These are phyloP conservation scores for Dactylellina parvicollis DNA, from an alignment of 2,329 filamentous ascomycete species.

Conservation along the genomic window DNA sequence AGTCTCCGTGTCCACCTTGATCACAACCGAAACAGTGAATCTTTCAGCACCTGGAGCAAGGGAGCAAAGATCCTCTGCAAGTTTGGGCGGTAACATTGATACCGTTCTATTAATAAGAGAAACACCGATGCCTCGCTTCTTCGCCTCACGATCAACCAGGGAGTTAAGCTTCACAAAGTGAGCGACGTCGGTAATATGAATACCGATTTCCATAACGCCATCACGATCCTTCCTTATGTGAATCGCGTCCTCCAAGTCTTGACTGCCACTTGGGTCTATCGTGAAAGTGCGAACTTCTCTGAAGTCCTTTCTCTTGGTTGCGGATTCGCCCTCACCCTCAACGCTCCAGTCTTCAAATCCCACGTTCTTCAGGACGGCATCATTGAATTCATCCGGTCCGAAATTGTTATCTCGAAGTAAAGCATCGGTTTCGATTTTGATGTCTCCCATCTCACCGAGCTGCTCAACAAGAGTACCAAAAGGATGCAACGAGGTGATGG, in stretches of 20 bases:
- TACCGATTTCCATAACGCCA: slow-evolving; percentile 89
- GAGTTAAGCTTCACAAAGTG: slow-evolving; percentile 98
- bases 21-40: slow-evolving; percentile 90
- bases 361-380: slow-evolving; percentile 92
- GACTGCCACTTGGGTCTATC: slow-evolving; percentile 63
- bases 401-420: slow-evolving; percentile 99
- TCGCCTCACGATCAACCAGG: slow-evolving; percentile 93
- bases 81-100: slow-evolving; percentile 84
- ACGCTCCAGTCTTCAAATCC: slow-evolving; percentile 92
- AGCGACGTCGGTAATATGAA: slow-evolving; percentile 93
- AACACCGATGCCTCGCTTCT: slow-evolving; percentile 95
- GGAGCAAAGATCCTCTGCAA: slow-evolving; percentile 88
- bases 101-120: slow-evolving; percentile 91
- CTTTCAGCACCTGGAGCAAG: slow-evolving; percentile 87
- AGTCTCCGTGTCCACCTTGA: slow-evolving; percentile 84
- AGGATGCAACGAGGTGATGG: slow-evolving; percentile 98
- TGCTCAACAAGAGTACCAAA: slow-evolving; percentile 98
- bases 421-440: slow-evolving; percentile 97
- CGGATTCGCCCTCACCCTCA: slow-evolving; percentile 80
- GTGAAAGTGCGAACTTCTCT: slow-evolving; percentile 88
- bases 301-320: slow-evolving; percentile 83
- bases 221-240: slow-evolving; percentile 86
- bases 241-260: slow-evolving; percentile 86
- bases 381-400: slow-evolving; percentile 94
- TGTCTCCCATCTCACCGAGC: slow-evolving; percentile 94